These are phyloP conservation scores for Rhizopogon roseolus DNA, from an alignment of 768 basidiomycete genomes.

Conservation along the genomic window DNA sequence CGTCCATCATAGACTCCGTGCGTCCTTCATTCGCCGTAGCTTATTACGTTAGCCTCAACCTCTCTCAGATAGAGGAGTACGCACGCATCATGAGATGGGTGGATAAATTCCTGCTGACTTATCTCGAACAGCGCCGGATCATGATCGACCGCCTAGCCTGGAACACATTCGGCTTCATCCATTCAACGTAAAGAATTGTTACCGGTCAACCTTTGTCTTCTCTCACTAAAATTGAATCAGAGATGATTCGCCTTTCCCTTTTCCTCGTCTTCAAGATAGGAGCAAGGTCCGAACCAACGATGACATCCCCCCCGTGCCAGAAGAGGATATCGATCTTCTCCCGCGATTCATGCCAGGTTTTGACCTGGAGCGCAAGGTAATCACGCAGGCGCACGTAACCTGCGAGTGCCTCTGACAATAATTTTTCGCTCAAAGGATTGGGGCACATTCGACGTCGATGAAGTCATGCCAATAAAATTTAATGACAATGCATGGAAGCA, in stretches of 20 bases:
- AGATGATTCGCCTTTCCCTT: not conserved
- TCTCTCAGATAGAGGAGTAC: not conserved
- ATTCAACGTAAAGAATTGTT: not conserved
- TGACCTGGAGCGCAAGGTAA: conserved; percentile 1
- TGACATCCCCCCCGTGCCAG: not conserved
- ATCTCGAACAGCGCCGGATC: not conserved
- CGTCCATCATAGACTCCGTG: conserved; percentile 1
- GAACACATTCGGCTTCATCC: not conserved
- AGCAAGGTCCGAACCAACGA: not conserved
- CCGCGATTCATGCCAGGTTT: not conserved
- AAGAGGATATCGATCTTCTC: not conserved
- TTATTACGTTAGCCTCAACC: not conserved
- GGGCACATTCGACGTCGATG: not conserved
- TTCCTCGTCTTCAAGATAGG: not conserved
- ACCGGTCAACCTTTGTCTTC: not conserved
- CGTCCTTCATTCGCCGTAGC: not conserved
- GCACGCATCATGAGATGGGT: not conserved
- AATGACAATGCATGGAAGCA: conserved; percentile 3
- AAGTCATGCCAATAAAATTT: not conserved
- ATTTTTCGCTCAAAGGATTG: not conserved
- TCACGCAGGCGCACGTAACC: too few species aligned
- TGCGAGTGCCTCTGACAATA: not conserved
- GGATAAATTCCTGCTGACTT: not conserved
- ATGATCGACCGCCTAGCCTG: conserved; percentile 1
- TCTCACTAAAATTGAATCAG: not conserved